Evolutionary conservation across 2,329 filamentous ascomycete species (phyloP), one percentile per base, ranked within the genome.

Genomic region (Kalaharituber pfeilii): DNA sequence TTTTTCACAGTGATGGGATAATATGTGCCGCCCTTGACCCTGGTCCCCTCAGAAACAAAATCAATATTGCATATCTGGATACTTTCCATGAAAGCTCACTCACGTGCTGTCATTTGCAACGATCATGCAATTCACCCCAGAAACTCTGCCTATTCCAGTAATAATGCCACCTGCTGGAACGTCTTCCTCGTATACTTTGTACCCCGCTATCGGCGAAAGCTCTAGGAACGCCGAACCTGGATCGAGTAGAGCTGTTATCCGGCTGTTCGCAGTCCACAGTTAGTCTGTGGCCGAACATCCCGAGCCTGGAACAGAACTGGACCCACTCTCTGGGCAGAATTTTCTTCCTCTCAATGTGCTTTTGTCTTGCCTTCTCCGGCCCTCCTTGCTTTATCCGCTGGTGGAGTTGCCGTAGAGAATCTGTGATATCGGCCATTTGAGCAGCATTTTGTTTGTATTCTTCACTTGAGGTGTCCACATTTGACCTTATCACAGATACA

Each of bases 1-100:
- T 98, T 98, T 73, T 95, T 95, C 56, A 96, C 86, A 0, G 89
- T 98, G 63, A 96, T 86, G 1, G 89, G 89, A 66, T 89, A 96
- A 70, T 98, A 98, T 1, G 89, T 94, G 24, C 89, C 89, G 52
- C 89, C 89, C 71, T 96, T 98, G 65, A 96, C 89, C 18, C 62
- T 64, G 33, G 45, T 45, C 7, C n/a, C n/a, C n/a, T n/a, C n/a
- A n/a, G n/a, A n/a, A n/a, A n/a, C n/a, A n/a, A n/a, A n/a, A n/a
- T n/a, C n/a, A n/a, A n/a, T n/a, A n/a, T n/a, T n/a, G n/a, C n/a
- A n/a, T n/a, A n/a, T n/a, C n/a, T n/a, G n/a, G 33, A 39, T 39
- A 11, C n/a, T 11, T 11, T 11, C n/a, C n/a, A n/a, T n/a, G n/a
- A n/a, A n/a, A n/a, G n/a, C n/a, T n/a, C 62, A 47, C 67, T 65